These are phyloP conservation scores for Stylonectria norvegica DNA, from an alignment of 2,329 filamentous ascomycete species.

Conservation along the genomic window DNA sequence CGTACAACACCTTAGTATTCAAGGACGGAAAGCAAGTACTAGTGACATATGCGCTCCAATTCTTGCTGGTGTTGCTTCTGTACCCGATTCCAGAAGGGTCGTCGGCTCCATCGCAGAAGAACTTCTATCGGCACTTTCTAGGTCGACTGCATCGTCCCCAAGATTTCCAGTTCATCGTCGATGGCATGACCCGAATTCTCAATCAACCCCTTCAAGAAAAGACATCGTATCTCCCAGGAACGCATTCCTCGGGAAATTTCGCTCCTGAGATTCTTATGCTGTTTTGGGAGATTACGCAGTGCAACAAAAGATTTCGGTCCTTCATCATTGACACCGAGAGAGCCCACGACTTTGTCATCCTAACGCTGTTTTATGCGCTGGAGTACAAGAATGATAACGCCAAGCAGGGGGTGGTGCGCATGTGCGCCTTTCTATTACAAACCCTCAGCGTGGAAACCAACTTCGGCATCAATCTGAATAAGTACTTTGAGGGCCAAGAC, in stretches of 20 bases:
- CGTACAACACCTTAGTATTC: conserved; percentile 89
- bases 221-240: conserved; percentile 81
- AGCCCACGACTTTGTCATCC: conserved; percentile 86
- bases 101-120: conserved; percentile 67
- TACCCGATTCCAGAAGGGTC: conserved; percentile 83
- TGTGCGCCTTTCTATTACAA: conserved; percentile 96
- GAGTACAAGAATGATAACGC: conserved; percentile 82
- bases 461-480: conserved; percentile 88
- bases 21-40: conserved; percentile 87
- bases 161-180: conserved; percentile 95
- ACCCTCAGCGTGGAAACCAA: conserved; percentile 90
- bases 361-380: conserved; percentile 88
- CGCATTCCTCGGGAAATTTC: conserved; percentile 76
- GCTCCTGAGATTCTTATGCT: conserved; percentile 95
- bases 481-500: conserved; percentile 82
- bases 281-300: conserved; percentile 96
- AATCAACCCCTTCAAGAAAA: conserved; percentile 91
- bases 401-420: conserved; percentile 88
- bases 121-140: conserved; percentile 90
- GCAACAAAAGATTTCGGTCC: conserved; percentile 93
- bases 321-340: conserved; percentile 96
- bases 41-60: conserved; percentile 86
- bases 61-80: conserved; percentile 79
- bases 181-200: conserved; percentile 88
- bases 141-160: conserved; percentile 87